phyloP scores from a whole-genome alignment of 2,329 filamentous ascomycete genomes.

The Byssothecium circinans region DNA sequence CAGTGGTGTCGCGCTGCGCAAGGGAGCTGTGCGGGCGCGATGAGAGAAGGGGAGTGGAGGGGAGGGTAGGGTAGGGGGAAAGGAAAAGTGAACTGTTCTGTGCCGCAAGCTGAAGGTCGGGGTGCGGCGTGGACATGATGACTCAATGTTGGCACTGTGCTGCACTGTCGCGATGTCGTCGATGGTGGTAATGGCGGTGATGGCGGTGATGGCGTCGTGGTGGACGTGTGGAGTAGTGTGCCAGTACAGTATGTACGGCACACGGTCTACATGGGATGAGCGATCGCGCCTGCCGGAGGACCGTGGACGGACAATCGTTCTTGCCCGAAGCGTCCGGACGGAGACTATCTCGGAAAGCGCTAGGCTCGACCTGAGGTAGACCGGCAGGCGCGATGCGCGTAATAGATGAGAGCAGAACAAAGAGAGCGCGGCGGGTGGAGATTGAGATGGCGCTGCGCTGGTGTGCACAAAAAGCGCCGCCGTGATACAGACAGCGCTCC shows the following conservation, averaged over 20 bases:
- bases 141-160: too few relatives aligned
- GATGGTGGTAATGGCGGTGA: too few relatives aligned
- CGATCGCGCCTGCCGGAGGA: conserved; percentile 9
- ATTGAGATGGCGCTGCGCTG: too few relatives aligned
- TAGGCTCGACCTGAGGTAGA: conserved; percentile 6
- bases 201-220: too few relatives aligned
- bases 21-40: background rate
- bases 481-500: background rate
- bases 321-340: conserved; percentile 15
- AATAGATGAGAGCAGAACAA: background rate
- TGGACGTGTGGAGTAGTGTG: too few relatives aligned
- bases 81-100: background rate
- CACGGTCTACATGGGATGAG: too few relatives aligned
- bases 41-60: background rate
- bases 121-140: too few relatives aligned
- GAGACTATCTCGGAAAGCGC: conserved; percentile 4
- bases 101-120: too few relatives aligned
- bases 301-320: background rate
- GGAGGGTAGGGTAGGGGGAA: background rate
- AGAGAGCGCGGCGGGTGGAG: background rate
- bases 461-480: too few relatives aligned
- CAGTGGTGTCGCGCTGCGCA: background rate
- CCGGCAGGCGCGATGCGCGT: conserved; percentile 16
- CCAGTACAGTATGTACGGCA: too few relatives aligned
- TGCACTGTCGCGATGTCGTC: too few relatives aligned